phyloP scores from a whole-genome alignment of 75 land plant species.

The Ceratopteris richardii region DNA sequence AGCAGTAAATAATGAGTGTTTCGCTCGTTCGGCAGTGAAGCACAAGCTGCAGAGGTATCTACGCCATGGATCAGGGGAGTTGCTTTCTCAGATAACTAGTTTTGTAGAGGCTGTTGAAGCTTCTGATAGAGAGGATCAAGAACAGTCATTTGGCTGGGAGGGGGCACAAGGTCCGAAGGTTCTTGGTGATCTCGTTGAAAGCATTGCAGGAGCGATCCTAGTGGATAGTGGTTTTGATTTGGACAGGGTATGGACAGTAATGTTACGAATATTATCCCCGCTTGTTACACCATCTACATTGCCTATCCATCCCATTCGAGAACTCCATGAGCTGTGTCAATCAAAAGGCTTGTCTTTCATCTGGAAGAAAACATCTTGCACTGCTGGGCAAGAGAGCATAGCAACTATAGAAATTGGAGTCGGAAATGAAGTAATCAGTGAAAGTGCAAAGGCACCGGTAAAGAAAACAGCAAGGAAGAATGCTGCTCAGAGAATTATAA shows the following conservation, averaged over 20 bases:
- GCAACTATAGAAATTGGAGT: conserved; percentile 45
- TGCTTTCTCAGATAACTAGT: conserved; percentile 47
- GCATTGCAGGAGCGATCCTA: conserved; percentile 91
- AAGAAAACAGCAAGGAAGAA: conserved; percentile 57
- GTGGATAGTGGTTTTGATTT: conserved; percentile 65
- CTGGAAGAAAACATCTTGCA: conserved; percentile 14
- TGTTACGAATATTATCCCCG: conserved; percentile 70
- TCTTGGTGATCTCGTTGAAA: conserved; percentile 89
- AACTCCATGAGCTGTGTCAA: conserved; percentile 62
- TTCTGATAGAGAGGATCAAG: conserved; percentile 8
- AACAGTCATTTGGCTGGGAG: conserved; percentile 51
- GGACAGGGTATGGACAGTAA: conserved; percentile 67
- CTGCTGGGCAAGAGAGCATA: conserved; percentile 25
- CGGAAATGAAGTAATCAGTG: conserved; percentile 32
- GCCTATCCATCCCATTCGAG: conserved; percentile 56
- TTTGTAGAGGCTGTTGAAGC: conserved; percentile 36
- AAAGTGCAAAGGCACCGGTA: conserved; percentile 25
- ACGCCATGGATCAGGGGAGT: conserved; percentile 53
- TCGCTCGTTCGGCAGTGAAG: conserved; percentile 79
- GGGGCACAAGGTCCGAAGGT: conserved; percentile 68
- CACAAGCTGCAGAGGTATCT: conserved; percentile 60
- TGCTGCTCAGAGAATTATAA: conserved; percentile 45
- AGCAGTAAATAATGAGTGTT: conserved; percentile 85
- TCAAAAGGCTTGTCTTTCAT: conserved; percentile 41
- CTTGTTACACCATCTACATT: conserved; percentile 85